Conservation (phyloP, 257 asterid species). For the Solanum appendiculatum region DNA sequence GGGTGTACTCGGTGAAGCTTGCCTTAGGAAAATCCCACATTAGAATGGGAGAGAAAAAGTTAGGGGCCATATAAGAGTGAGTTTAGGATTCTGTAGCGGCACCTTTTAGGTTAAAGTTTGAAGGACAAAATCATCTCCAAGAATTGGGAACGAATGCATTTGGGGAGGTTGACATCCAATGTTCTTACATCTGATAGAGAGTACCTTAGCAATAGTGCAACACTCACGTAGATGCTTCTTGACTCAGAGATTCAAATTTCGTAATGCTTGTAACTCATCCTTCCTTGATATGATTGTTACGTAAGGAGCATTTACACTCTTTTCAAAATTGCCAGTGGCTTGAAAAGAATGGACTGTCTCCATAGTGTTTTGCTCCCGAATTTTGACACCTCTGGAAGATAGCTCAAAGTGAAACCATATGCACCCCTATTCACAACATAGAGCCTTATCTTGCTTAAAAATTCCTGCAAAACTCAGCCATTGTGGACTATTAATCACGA, state of each 20-base stretch:
- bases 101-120: too few species aligned
- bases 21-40: too few species aligned
- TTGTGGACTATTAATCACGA: not conserved
- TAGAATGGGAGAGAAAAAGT: too few species aligned
- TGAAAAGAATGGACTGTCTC: not conserved
- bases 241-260: not conserved
- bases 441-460: not conserved
- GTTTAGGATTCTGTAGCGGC: too few species aligned
- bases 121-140: too few species aligned
- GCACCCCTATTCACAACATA: not conserved
- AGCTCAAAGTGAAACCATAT: not conserved
- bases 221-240: not conserved
- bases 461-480: not conserved
- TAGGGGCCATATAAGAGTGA: too few species aligned
- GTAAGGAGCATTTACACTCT: not conserved
- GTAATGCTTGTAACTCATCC: not conserved
- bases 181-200: not conserved
- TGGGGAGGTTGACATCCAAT: not conserved
- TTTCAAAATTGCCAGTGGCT: not conserved
- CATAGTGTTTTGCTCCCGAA: not conserved
- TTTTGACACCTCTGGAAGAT: not conserved
- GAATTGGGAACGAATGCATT: not conserved
- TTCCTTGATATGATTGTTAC: not conserved
- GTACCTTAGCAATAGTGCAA: not conserved
- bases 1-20: too few species aligned